Evolutionary conservation across 2,329 filamentous ascomycete species (phyloP), one percentile per base, ranked within the genome.

Genomic region (Dactylellina parvicollis): DNA sequence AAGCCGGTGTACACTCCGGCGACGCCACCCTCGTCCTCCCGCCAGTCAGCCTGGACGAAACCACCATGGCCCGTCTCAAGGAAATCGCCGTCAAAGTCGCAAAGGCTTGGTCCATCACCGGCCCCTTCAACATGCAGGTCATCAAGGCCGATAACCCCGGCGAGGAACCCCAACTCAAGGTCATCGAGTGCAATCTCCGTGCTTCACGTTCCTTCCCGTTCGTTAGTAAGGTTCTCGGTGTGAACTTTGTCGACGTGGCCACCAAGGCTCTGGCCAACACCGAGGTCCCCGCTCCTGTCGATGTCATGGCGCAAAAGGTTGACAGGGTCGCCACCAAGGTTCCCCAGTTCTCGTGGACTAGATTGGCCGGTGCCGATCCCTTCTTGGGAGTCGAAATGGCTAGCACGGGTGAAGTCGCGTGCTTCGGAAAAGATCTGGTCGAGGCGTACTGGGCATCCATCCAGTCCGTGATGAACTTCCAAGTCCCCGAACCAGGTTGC

Each of bases 81-180:
- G 92, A 92, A 77, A 98, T 99, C 78, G 94, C 95, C 14, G 83
- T 93, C 82, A 98, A 96, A 87, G 93, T 99, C 57, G 95, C 95
- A 76, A 91, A 95, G 83, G 95, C 95, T 50, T 97, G 94, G 92
- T 92, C 87, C 79, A 98, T 98, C 81, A 98, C 92, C 18, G 95
- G 95, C 62, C 95, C 95, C 70, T 99, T 98, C 88, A 99, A 99
- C 86, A 98, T 99, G 94, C 95, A 99, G 81, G 96, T 99, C 82
- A 98, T 99, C 86, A 96, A 96, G 84, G 92, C 91, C 34, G 86
- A 91, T 10, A 85, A 90, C 79, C 87, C 90, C 30, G 88, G 90
- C 67, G 89, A 89, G 64, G 86, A 90, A 79, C 87, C 91, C 32
- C 85, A 87, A 26, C 87, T 98, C 76, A 97, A 97, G 86, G 94